These are phyloP conservation scores for Asterophora parasitica DNA, from an alignment of 768 basidiomycete species.

Conservation along the genomic window DNA sequence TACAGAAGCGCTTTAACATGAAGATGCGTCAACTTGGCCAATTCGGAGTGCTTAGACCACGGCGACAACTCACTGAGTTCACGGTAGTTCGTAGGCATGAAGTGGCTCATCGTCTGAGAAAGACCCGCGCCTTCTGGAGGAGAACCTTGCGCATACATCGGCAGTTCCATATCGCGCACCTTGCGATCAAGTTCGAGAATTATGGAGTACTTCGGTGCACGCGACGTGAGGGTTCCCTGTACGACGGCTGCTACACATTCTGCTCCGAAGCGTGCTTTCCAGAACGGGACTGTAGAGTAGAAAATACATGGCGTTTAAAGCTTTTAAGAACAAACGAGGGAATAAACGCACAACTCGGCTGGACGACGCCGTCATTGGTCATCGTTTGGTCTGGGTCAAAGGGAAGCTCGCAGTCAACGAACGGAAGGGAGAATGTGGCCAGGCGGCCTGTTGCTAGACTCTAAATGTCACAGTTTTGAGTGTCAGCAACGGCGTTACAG, in stretches of 20 bases:
- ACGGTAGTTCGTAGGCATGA: conserved; percentile 72
- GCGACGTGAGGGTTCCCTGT: conserved; percentile 61
- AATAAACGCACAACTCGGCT: conserved; percentile 62
- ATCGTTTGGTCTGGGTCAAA: conserved; percentile 55
- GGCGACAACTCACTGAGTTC: conserved; percentile 49
- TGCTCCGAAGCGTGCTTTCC: conserved; percentile 67
- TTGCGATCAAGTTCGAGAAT: conserved; percentile 65
- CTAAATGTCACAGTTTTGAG: conserved; percentile 23
- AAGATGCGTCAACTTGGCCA: neutral
- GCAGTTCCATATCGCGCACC: conserved; percentile 64
- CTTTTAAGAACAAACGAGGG: neutral
- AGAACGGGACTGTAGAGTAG: conserved; percentile 47
- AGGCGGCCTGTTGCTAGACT: conserved; percentile 67
- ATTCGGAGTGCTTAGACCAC: neutral
- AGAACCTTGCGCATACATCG: conserved; percentile 51
- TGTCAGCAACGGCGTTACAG: neutral
- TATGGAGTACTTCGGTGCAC: conserved; percentile 55
- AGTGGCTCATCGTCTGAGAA: conserved; percentile 63
- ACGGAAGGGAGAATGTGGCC: conserved; percentile 64
- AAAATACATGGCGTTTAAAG: neutral
- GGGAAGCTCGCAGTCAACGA: conserved; percentile 69
- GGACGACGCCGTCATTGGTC: conserved; percentile 50
- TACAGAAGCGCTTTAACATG: conserved; percentile 55
- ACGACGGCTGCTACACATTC: conserved; percentile 66
- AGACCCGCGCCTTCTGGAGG: conserved; percentile 48